phyloP scores from a whole-genome alignment of 345 rosid genomes.

The Arabis alpina region DNA sequence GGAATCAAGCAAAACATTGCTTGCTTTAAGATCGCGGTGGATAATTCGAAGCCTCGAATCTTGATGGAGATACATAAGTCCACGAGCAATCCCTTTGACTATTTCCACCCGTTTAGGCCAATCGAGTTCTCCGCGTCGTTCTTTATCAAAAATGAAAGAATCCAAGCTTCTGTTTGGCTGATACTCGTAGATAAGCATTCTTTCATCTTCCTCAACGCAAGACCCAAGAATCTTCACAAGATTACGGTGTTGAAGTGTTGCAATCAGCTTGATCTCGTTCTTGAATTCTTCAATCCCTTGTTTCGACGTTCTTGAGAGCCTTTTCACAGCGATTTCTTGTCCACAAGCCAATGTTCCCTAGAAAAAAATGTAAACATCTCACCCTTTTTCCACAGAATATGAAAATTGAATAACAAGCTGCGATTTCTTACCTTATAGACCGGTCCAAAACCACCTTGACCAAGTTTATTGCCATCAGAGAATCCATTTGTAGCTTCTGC shows the following conservation, averaged over 20 bases:
- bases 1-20: constrained; percentile 43
- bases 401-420: neutral
- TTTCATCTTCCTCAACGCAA: constrained; percentile 54
- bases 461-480: constrained; percentile 57
- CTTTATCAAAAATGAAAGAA: constrained; percentile 35
- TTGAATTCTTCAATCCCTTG: constrained; percentile 62
- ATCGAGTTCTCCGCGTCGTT: constrained; percentile 32
- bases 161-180: constrained; percentile 56
- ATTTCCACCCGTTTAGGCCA: constrained; percentile 42
- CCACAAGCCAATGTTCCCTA: constrained; percentile 47
- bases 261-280: constrained; percentile 56
- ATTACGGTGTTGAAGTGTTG: constrained; percentile 61
- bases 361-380: neutral
- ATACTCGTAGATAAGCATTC: constrained; percentile 58
- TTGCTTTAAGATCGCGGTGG: constrained; percentile 47
- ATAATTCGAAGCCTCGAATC: constrained; percentile 47
- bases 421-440: constrained; percentile 59
- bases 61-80: constrained; percentile 48
- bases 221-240: constrained; percentile 58
- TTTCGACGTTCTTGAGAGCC: constrained; percentile 49
- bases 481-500: constrained; percentile 56
- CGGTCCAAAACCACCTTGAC: constrained; percentile 76
- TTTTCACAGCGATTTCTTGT: constrained; percentile 59
- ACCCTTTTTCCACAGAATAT: neutral
- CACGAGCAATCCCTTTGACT: constrained; percentile 47